A percentile compares a stretch with the other conserved stretches of the same genome.
Evolutionary conservation across 1,284 basidiomycete genomes (phyloP).

Genomic region (Amylostereum areolatum): DNA sequence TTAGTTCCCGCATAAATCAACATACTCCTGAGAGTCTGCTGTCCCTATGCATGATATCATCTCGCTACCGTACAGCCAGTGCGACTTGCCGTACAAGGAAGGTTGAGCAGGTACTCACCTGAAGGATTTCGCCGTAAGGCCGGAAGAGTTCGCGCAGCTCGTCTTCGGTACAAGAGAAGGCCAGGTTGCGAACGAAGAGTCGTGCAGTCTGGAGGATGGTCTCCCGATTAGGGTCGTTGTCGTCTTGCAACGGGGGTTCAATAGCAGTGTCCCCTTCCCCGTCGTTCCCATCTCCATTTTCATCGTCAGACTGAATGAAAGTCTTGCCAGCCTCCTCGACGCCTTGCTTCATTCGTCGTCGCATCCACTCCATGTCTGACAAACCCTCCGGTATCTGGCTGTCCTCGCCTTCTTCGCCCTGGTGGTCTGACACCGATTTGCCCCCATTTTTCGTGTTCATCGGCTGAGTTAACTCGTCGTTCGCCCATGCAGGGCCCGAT

Average conservation of each 20-base stretch:
- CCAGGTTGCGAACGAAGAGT: conserved; percentile 87
- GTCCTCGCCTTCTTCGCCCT: conserved; percentile 9
- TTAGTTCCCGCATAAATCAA: not conserved
- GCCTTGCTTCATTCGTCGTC: conserved; percentile 50
- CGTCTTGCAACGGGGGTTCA: conserved; percentile 11
- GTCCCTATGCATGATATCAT: conserved; percentile 57
- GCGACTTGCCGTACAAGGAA: not conserved
- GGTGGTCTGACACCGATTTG: conserved; percentile 18
- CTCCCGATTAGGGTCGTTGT: conserved; percentile 41
- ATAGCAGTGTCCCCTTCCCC: conserved; percentile 11
- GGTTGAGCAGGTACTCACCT: conserved; percentile 41
- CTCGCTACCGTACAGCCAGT: conserved; percentile 17
- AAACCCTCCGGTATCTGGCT: conserved; percentile 23
- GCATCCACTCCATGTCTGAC: conserved; percentile 77
- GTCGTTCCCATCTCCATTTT: conserved; percentile 31
- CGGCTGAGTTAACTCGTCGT: conserved; percentile 31
- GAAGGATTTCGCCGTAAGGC: conserved; percentile 66
- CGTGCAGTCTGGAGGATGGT: conserved; percentile 77
- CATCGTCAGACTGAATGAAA: conserved; percentile 59
- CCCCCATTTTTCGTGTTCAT: conserved; percentile 15
- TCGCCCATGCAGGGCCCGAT: conserved; percentile 66
- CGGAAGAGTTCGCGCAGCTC: conserved; percentile 71
- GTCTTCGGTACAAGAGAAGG: conserved; percentile 75
- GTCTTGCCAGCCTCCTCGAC: conserved; percentile 36
- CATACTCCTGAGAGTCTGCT: conserved; percentile 15